These are phyloP conservation scores for Houttuynia cordata DNA, from an alignment of 164 flowering plant species.

Conservation along the genomic window DNA sequence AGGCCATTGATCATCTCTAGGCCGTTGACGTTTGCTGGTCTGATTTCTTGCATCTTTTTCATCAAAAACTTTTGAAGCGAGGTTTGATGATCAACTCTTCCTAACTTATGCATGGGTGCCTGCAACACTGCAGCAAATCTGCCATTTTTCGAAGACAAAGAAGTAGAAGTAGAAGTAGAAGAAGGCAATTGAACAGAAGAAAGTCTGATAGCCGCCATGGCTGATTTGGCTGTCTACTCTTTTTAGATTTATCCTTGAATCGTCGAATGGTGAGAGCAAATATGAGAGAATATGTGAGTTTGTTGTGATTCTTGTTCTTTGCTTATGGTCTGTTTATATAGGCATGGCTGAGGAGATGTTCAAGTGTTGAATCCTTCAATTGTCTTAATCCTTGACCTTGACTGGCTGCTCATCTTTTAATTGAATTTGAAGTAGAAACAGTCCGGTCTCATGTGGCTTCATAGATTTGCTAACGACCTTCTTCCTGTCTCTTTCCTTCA, in stretches of 20 bases:
- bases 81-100: no score
- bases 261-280: not conserved
- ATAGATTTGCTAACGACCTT: no score
- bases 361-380: not conserved
- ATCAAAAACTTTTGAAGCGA: not conserved
- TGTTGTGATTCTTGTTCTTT: not conserved
- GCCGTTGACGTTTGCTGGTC: not conserved
- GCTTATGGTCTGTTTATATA: not conserved
- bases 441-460: no score
- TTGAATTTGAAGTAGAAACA: no score
- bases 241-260: not conserved
- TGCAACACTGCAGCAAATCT: not conserved
- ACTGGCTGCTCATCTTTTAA: not conserved
- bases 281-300: not conserved
- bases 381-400: not conserved
- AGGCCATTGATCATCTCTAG: not conserved
- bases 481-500: no score
- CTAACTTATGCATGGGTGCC: not conserved
- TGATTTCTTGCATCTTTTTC: not conserved
- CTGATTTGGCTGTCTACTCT: not conserved
- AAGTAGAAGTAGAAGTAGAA: not conserved
- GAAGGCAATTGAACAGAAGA: not conserved
- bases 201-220: constrained; percentile 2
- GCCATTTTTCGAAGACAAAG: no score
- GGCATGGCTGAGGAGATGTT: not conserved